phyloP scores from a whole-genome alignment of 2,329 filamentous ascomycete genomes.

The Tolypocladium sp. region DNA sequence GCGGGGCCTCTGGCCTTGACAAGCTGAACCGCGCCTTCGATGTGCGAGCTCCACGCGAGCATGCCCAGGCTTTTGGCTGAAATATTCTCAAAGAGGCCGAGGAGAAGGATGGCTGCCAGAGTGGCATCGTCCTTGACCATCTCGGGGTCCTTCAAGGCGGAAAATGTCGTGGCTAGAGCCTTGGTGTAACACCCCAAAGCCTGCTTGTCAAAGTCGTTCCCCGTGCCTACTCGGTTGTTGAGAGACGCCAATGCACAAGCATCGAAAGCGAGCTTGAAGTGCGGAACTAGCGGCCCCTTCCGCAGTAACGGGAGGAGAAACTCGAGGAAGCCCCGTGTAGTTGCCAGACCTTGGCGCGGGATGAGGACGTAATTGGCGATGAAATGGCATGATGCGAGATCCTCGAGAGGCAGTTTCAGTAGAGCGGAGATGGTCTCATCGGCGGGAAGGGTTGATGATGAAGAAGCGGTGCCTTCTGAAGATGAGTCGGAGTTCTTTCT shows the following conservation, averaged over 20 bases:
- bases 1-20: conserved; percentile 46
- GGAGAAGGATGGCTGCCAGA: conserved; percentile 46
- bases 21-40: conserved; percentile 51
- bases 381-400: conserved; percentile 49
- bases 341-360: conserved; percentile 30
- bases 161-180: conserved; percentile 41
- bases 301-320: conserved; percentile 47
- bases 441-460: conserved; percentile 2
- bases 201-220: conserved; percentile 19
- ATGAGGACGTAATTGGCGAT: conserved; percentile 49
- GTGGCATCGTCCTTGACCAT: conserved; percentile 42
- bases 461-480: conserved; percentile 12
- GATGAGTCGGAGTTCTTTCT: conserved; percentile 25
- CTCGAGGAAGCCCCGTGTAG: conserved; percentile 45
- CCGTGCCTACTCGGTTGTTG: conserved; percentile 35
- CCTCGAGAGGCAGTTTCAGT: conserved; percentile 37
- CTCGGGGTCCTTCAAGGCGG: conserved; percentile 39
- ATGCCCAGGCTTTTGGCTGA: conserved; percentile 43
- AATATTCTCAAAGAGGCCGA: conserved; percentile 53
- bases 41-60: conserved; percentile 51
- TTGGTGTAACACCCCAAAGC: conserved; percentile 43
- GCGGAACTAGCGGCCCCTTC: conserved; percentile 27
- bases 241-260: conserved; percentile 49
- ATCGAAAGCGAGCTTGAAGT: conserved; percentile 46
- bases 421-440: conserved; percentile 12